Conservation (phyloP, 495 filamentous ascomycete species). For the Cercophora sp. region DNA sequence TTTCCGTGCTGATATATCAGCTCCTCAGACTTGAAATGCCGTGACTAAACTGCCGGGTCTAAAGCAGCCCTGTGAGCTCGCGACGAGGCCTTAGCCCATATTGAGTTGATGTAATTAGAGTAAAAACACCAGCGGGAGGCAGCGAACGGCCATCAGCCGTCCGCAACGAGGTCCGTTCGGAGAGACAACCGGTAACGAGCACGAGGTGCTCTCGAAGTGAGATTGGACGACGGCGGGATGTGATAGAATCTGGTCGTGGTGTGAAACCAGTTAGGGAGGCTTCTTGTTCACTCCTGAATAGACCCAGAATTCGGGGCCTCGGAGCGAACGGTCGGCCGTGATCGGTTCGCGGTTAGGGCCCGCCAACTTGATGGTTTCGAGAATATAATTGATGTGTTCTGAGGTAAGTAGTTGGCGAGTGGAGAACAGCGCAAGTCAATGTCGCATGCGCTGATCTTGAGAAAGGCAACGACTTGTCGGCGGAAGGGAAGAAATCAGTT, state of each 20-base stretch:
- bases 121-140: slow-evolving; percentile 35
- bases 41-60: slow-evolving; percentile 13
- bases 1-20: slow-evolving; percentile 8
- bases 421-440: too few species aligned
- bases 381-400: too few species aligned
- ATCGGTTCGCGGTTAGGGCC: slow-evolving; percentile 70
- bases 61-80: slow-evolving; percentile 24
- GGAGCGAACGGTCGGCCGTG: slow-evolving; percentile 86
- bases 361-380: slow-evolving; percentile 87
- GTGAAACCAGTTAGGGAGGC: slow-evolving; percentile 84
- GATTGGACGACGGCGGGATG: slow-evolving; percentile 1
- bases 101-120: slow-evolving; percentile 21
- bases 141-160: slow-evolving; percentile 38
- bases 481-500: too few species aligned
- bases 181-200: slow-evolving; percentile 8
- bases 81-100: slow-evolving; percentile 28
- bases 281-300: slow-evolving; percentile 94
- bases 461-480: too few species aligned
- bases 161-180: slow-evolving; percentile 23
- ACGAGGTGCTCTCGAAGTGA: neutral
- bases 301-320: slow-evolving; percentile 86
- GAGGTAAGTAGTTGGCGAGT: neutral
- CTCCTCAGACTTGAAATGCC: neutral
- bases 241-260: neutral
- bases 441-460: too few species aligned